A percentile compares a stretch with the other conserved stretches of the same genome.
phyloP scores from a whole-genome alignment of 1,139 yeast species.

The Debaryomyces coudertii region DNA sequence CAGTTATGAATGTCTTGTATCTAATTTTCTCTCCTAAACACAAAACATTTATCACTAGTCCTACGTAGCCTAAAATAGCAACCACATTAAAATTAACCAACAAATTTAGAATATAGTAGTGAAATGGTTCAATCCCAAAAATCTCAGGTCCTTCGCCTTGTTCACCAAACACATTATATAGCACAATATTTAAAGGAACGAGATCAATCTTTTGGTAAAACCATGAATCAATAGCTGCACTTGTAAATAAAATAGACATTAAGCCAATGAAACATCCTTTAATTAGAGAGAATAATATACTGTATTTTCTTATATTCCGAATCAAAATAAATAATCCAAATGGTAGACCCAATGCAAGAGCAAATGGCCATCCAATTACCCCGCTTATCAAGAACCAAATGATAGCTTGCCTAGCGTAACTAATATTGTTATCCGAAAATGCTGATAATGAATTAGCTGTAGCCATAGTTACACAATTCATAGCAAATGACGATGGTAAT shows the following conservation, averaged over 20 bases:
- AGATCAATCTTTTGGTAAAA: slow-evolving; percentile 64
- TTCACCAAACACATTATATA: slow-evolving; percentile 79
- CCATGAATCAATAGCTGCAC: slow-evolving; percentile 58
- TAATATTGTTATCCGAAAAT: slow-evolving; percentile 13
- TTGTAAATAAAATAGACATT: slow-evolving; percentile 34
- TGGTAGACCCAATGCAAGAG: slow-evolving; percentile 66
- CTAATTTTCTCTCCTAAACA: slow-evolving; percentile 17
- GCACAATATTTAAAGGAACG: slow-evolving; percentile 81
- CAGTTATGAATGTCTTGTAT: slow-evolving; percentile 15
- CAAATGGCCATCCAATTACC: slow-evolving; percentile 90
- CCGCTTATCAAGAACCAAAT: slow-evolving; percentile 67
- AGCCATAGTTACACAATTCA: slow-evolving; percentile 66
- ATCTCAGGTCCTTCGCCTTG: slow-evolving; percentile 84
- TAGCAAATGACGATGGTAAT: slow-evolving; percentile 84
- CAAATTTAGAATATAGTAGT: slow-evolving; percentile 71
- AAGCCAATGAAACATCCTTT: slow-evolving; percentile 22
- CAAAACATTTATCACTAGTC: slow-evolving; percentile 32
- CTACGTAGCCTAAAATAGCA: slow-evolving; percentile 49
- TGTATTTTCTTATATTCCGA: slow-evolving; percentile 9
- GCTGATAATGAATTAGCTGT: slow-evolving; percentile 41
- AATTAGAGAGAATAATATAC: slow-evolving; percentile 19
- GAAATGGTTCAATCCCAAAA: slow-evolving; percentile 86
- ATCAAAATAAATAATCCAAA: slow-evolving; percentile 42
- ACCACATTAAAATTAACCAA: slow-evolving; percentile 71
- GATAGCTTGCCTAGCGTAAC: slow-evolving; percentile 38